Evolutionary conservation across 768 basidiomycete species (phyloP), one percentile per base, ranked within the genome.

Genomic region (Inosperma sp.): DNA sequence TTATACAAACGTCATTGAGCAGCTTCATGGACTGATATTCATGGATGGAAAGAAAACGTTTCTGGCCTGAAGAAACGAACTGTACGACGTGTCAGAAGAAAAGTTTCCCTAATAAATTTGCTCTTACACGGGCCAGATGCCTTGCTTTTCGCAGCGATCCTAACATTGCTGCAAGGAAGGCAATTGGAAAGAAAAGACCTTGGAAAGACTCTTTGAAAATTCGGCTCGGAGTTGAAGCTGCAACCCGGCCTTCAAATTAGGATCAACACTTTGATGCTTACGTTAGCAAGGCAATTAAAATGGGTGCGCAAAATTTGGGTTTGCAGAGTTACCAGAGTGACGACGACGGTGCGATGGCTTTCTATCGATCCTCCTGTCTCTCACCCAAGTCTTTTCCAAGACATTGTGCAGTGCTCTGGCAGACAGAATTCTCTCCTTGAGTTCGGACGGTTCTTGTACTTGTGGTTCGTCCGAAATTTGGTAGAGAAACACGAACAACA

Each of bases 1-100:
- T 37, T 30, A 14, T 35, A 48, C 77, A 62, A 65, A 97, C 95
- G 56, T 92, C 85, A 73, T 97, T 96, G 59, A 99, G 81, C 39
- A 99, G 77, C 57, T 86, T 84, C 69, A 98, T 88, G 36, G 93
- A 95, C 70, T 98, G 94, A 74, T 96, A 91, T 73, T 99, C 96
- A 72, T 99, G 96, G 62, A 99, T 93, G 21, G 93, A 95, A 62
- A 97, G 82, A 67, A 83, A 88, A 57, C 93, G 89, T 73, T 78
- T 88, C 80, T 94, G 93, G 65, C 84, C 80, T 62, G 82, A 81
- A 80, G 81, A 83, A 60, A 75, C 79, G 67, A 74, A 71, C 86
- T 88, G 25, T 53, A 23, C 47, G 34, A 48, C 23, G 39, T 52
- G 31, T 61, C 22, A 53, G 41, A 23, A 25, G n/a, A n/a, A 29